phyloP scores from a whole-genome alignment of 2,329 filamentous ascomycete genomes.

The Epichloe gansuensis region DNA sequence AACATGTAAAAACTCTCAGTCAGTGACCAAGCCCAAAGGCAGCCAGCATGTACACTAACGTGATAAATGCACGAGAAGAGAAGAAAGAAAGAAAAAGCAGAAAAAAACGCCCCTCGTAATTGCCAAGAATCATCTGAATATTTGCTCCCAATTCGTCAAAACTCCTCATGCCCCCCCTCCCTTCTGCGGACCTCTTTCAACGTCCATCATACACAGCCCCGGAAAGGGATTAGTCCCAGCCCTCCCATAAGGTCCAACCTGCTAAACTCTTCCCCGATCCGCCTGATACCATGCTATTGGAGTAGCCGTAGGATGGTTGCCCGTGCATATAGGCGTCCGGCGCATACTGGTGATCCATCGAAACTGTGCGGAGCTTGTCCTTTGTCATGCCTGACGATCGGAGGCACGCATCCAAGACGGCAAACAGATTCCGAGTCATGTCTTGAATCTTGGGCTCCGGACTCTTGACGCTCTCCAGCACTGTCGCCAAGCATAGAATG shows the following conservation, averaged over 20 bases:
- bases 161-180: not conserved
- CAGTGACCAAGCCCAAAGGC: not conserved
- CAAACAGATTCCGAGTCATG: slow-evolving; percentile 27
- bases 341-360: slow-evolving; percentile 2
- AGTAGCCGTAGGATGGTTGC: slow-evolving; percentile 18
- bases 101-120: not conserved
- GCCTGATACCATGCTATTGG: slow-evolving; percentile 14
- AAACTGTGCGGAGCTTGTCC: slow-evolving; percentile 15
- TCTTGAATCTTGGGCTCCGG: slow-evolving; percentile 29
- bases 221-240: slow-evolving; percentile 20
- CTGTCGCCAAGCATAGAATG: slow-evolving; percentile 34
- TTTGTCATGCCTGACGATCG: slow-evolving; percentile 30
- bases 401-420: slow-evolving; percentile 31
- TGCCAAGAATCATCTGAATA: too few species aligned
- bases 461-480: slow-evolving; percentile 31
- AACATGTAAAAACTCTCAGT: not conserved
- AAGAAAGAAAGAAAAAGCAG: not conserved
- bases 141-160: too few species aligned
- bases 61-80: not conserved
- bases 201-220: not conserved
- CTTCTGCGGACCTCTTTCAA: not conserved
- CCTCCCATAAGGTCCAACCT: slow-evolving; percentile 28
- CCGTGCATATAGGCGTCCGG: slow-evolving; percentile 9
- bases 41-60: not conserved
- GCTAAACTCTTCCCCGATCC: slow-evolving; percentile 17